These are phyloP conservation scores for Phaffia rhodozyma DNA, from an alignment of 1,284 basidiomycete genomes.

Conservation along the genomic window DNA sequence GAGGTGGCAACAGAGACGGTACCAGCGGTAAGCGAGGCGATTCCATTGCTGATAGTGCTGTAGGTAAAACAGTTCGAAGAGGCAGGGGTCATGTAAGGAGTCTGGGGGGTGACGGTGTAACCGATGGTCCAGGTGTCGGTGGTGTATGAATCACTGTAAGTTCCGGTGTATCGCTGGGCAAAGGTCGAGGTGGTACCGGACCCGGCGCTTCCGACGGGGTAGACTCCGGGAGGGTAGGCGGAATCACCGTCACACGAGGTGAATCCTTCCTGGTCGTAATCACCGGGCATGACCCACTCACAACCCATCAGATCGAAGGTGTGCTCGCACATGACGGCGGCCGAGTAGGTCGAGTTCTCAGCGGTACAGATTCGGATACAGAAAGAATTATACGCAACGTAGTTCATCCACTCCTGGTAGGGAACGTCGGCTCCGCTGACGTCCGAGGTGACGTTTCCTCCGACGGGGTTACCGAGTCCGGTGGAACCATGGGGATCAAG, in stretches of 20 bases:
- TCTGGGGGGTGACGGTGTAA: conserved; percentile 31
- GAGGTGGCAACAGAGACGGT: conserved; percentile 3
- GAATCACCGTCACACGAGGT: conserved; percentile 36
- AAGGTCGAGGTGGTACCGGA: conserved; percentile 29
- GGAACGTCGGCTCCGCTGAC: conserved; percentile 38
- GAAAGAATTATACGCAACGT: conserved; percentile 32
- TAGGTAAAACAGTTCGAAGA: conserved; percentile 35
- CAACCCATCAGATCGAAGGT: conserved; percentile 34
- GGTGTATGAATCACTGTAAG: conserved; percentile 25
- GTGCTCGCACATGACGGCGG: conserved; percentile 29
- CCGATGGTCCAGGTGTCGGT: conserved; percentile 31
- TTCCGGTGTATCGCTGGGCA: conserved; percentile 37
- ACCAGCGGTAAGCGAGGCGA: conserved; percentile 18
- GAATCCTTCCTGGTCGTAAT: conserved; percentile 35
- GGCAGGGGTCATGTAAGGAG: conserved; percentile 32
- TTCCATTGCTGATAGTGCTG: conserved; percentile 25
- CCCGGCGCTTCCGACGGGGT: conserved; percentile 17
- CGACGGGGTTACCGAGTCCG: conserved; percentile 39
- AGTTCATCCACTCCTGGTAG: conserved; percentile 31
- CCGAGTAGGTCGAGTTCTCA: conserved; percentile 29
- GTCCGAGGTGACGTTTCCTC: conserved; percentile 43
- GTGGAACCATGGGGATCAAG: conserved; percentile 39
- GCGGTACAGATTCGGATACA: conserved; percentile 37
- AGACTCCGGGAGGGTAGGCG: conserved; percentile 35
- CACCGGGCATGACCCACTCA: conserved; percentile 29